Evolutionary conservation across 148 eudicot species (phyloP).

Genomic region (Amaranthus hypochondriacus): DNA sequence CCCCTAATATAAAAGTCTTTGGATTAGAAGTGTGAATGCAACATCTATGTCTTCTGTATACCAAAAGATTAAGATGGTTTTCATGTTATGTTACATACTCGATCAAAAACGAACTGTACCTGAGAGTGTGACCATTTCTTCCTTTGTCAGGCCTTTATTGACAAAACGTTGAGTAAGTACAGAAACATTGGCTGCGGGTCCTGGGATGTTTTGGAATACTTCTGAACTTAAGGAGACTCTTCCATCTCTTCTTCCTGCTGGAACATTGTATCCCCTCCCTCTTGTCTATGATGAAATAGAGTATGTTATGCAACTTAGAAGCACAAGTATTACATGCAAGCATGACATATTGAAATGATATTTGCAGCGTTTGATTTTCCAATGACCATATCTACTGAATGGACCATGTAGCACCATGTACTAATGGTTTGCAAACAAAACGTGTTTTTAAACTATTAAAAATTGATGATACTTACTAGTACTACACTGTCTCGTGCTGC

Average conservation of each 20-base stretch:
- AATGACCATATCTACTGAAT: too few species aligned
- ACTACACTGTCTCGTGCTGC: conserved; percentile 31
- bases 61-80: not conserved
- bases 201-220: conserved; percentile 20
- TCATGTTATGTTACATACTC: not conserved
- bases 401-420: too few species aligned
- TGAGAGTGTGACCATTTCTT: conserved; percentile 33
- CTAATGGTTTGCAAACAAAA: too few species aligned
- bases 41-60: too few species aligned
- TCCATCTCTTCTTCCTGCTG: conserved; percentile 31
- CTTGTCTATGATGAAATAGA: conserved; percentile 19
- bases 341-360: too few species aligned
- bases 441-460: not conserved
- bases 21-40: not conserved
- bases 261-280: conserved; percentile 22
- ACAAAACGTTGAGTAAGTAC: conserved; percentile 20
- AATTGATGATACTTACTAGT: conserved; percentile 12
- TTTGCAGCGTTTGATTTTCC: too few species aligned
- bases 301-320: not conserved
- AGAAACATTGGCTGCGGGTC: not conserved
- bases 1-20: too few species aligned
- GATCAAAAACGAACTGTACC: conserved; percentile 8
- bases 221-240: conserved; percentile 23
- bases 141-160: conserved; percentile 23
- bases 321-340: not conserved